Conservation (phyloP, 306 rosid species). For the Lotus japonicus region DNA sequence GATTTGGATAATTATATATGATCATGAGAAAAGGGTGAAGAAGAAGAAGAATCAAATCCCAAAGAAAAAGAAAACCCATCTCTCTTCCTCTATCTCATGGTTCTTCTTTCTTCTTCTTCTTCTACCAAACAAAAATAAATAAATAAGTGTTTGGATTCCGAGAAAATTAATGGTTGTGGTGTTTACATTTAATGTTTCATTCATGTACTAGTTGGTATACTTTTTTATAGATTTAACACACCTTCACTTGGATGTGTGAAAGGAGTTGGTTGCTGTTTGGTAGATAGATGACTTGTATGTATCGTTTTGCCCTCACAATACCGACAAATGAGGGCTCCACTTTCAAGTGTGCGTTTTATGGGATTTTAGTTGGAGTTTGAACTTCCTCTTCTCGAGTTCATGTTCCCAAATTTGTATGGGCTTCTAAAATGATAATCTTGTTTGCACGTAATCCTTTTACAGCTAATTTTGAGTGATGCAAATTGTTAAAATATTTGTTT, state of each 20-base stretch:
- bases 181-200: conserved; percentile 20
- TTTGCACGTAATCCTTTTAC: not conserved
- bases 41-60: conserved; percentile 6
- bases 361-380: conserved; percentile 3
- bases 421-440: not conserved
- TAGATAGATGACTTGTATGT: conserved; percentile 30
- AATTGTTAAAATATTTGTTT: not conserved
- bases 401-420: conserved; percentile 5
- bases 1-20: conserved; percentile 13
- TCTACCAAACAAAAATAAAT: conserved; percentile 32
- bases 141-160: conserved; percentile 48
- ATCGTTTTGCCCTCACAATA: conserved; percentile 23
- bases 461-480: not conserved
- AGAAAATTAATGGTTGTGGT: conserved; percentile 20
- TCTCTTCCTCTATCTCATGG: not conserved
- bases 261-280: conserved; percentile 51
- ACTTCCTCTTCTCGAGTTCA: not conserved
- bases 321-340: conserved; percentile 37
- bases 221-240: not conserved
- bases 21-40: not conserved
- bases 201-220: not conserved
- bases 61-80: not conserved
- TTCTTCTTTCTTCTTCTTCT: too few species aligned
- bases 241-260: conserved; percentile 26
- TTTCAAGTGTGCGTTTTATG: conserved; percentile 9